A percentile compares a stretch with the other conserved stretches of the same genome.
phyloP scores from a whole-genome alignment of 2,329 filamentous ascomycete species.

The Nemania bipapillata region DNA sequence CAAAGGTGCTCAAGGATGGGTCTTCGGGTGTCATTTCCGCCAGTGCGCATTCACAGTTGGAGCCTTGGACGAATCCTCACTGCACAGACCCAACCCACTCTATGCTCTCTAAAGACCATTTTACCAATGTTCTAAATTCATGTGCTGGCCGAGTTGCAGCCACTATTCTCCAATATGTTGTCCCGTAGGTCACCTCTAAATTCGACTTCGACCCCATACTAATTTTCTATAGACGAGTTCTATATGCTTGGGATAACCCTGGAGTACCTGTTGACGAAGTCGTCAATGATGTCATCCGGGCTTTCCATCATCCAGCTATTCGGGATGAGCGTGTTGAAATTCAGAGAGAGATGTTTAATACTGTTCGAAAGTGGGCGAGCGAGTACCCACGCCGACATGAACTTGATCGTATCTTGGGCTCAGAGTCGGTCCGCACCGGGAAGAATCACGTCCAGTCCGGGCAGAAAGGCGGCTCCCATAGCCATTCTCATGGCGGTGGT shows the following conservation, averaged over 20 bases:
- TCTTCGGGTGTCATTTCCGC: constrained; percentile 76
- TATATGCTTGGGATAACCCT: constrained; percentile 93
- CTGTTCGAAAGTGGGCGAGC: constrained; percentile 83
- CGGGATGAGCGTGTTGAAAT: constrained; percentile 80
- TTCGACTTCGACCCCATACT: constrained; percentile 30
- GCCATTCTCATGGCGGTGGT: constrained; percentile 56
- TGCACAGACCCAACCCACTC: constrained; percentile 85
- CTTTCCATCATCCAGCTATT: constrained; percentile 90
- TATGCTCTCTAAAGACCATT: constrained; percentile 86
- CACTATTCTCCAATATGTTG: constrained; percentile 84
- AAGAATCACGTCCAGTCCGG: constrained; percentile 75
- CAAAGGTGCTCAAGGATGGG: constrained; percentile 84
- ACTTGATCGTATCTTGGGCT: constrained; percentile 79
- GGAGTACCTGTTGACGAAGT: constrained; percentile 85
- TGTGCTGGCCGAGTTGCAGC: constrained; percentile 79
- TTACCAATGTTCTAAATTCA: constrained; percentile 80
- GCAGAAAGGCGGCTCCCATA: constrained; percentile 48
- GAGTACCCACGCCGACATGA: constrained; percentile 72
- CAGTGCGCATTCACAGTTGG: constrained; percentile 78
- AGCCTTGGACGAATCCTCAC: constrained; percentile 79
- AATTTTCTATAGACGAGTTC: constrained; percentile 67
- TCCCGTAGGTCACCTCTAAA: constrained; percentile 68
- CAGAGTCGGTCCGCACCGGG: constrained; percentile 82
- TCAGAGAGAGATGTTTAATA: constrained; percentile 88
- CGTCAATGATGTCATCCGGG: constrained; percentile 78